These are phyloP conservation scores for Phoenix dactylifera DNA, from an alignment of 176 grass and related monocot genomes.

Conservation along the genomic window DNA sequence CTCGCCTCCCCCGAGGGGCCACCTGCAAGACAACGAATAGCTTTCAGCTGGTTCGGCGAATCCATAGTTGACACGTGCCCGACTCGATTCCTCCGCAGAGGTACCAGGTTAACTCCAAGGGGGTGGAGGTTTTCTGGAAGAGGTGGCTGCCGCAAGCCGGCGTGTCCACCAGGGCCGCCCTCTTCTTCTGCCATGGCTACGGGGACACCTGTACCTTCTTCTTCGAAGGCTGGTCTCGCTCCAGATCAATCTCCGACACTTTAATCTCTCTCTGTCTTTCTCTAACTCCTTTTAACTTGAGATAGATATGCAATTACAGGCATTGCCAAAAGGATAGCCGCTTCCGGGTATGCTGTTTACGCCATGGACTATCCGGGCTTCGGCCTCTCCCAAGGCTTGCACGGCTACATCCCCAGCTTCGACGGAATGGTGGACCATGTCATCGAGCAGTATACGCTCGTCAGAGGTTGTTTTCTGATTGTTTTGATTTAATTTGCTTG, in stretches of 20 bases:
- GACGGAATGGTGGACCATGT: slow-evolving; percentile 98
- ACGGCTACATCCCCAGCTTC: slow-evolving; percentile 91
- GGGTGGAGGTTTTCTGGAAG: slow-evolving; percentile 96
- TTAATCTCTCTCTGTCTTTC: too few species aligned
- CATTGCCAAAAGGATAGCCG: slow-evolving; percentile 76
- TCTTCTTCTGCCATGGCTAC: slow-evolving; percentile 98
- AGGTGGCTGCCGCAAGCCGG: slow-evolving; percentile 77
- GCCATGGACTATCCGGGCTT: slow-evolving; percentile 98
- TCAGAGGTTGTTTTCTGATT: slow-evolving; percentile 46
- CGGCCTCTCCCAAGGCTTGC: slow-evolving; percentile 83
- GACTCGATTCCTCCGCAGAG: slow-evolving; percentile 29
- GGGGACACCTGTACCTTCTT: slow-evolving; percentile 96
- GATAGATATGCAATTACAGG: slow-evolving; percentile 32
- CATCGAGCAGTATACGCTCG: slow-evolving; percentile 72
- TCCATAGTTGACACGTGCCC: background rate
- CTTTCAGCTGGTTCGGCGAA: slow-evolving; percentile 8
- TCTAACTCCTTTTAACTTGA: background rate
- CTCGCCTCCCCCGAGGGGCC: too few species aligned
- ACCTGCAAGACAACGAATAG: background rate
- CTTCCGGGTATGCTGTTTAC: slow-evolving; percentile 74
- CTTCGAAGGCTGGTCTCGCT: slow-evolving; percentile 63
- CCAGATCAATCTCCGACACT: background rate
- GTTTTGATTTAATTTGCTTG: too few species aligned
- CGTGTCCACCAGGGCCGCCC: slow-evolving; percentile 48
- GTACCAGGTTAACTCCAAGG: slow-evolving; percentile 78